These are phyloP conservation scores for Cladophialophora immunda DNA, from an alignment of 2,329 filamentous ascomycete genomes.

Conservation along the genomic window DNA sequence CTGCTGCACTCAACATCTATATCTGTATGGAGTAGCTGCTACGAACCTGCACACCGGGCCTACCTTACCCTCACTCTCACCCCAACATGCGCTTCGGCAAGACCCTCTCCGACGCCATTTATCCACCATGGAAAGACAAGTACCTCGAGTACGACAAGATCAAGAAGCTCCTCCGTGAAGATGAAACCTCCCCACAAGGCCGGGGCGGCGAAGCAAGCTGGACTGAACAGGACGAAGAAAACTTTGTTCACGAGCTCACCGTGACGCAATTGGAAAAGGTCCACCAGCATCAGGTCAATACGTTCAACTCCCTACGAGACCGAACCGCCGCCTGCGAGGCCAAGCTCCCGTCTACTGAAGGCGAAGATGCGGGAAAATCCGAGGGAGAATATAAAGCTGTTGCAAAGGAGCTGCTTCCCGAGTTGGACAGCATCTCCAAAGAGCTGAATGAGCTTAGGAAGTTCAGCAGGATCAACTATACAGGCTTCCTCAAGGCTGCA, in stretches of 20 bases:
- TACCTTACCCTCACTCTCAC: background rate
- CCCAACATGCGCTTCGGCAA: slow-evolving; percentile 86
- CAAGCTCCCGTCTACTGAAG: slow-evolving; percentile 64
- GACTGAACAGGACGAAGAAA: slow-evolving; percentile 93
- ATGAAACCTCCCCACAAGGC: slow-evolving; percentile 61
- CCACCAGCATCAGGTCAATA: slow-evolving; percentile 83
- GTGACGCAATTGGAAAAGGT: slow-evolving; percentile 97
- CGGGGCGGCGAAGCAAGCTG: slow-evolving; percentile 69
- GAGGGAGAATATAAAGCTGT: slow-evolving; percentile 55
- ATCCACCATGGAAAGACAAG: slow-evolving; percentile 87
- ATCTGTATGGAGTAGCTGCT: slow-evolving; percentile 17
- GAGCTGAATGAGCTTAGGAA: slow-evolving; percentile 93
- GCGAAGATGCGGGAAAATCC: slow-evolving; percentile 47
- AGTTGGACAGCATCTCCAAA: slow-evolving; percentile 87
- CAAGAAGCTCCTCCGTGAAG: slow-evolving; percentile 86
- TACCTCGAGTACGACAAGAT: slow-evolving; percentile 97
- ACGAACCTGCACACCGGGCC: background rate
- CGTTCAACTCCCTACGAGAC: slow-evolving; percentile 82
- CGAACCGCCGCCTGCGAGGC: slow-evolving; percentile 75
- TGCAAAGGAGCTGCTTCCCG: slow-evolving; percentile 75
- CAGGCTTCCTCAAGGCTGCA: slow-evolving; percentile 94
- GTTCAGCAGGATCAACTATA: slow-evolving; percentile 96
- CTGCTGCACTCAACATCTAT: background rate
- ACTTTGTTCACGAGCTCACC: slow-evolving; percentile 93
- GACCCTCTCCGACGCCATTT: slow-evolving; percentile 80